Evolutionary conservation across 2,329 filamentous ascomycete genomes (phyloP).

Genomic region (Colletotrichum nymphaeae): DNA sequence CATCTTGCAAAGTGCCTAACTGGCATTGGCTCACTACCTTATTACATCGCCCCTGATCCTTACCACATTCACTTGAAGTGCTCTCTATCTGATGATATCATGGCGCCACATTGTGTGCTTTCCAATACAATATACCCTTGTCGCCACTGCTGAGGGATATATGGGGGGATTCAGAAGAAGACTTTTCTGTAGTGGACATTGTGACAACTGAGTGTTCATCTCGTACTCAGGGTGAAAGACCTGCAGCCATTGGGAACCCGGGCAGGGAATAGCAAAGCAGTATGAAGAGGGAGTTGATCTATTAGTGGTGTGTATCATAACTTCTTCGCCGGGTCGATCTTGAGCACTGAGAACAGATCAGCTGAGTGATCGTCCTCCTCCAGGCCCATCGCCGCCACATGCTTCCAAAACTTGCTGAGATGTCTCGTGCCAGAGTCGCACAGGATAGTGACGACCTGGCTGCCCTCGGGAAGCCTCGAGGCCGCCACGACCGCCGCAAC

Average conservation of each 20-base stretch:
- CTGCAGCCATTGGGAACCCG: background rate
- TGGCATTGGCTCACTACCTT: background rate
- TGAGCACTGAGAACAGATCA: constrained; percentile 63
- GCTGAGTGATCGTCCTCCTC: constrained; percentile 65
- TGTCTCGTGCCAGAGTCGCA: constrained; percentile 88
- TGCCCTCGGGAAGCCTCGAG: constrained; percentile 68
- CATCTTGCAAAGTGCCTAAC: background rate
- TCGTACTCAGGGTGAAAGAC: background rate
- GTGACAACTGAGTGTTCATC: too few relatives aligned
- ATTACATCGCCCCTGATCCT: background rate
- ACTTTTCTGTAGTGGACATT: background rate
- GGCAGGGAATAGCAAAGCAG: background rate
- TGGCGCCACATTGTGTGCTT: background rate
- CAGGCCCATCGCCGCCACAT: constrained; percentile 74
- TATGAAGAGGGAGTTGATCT: background rate
- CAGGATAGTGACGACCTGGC: constrained; percentile 82
- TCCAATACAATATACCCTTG: background rate
- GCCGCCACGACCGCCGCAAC: constrained; percentile 80
- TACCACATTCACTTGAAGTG: background rate
- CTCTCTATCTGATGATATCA: background rate
- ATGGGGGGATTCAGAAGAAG: background rate
- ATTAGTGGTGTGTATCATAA: background rate
- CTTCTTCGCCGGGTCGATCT: constrained; percentile 46
- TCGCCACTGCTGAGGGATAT: too few relatives aligned
- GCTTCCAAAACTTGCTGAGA: constrained; percentile 87